These are phyloP conservation scores for Acorus calamus DNA, from an alignment of 106 monocot species.

Conservation along the genomic window DNA sequence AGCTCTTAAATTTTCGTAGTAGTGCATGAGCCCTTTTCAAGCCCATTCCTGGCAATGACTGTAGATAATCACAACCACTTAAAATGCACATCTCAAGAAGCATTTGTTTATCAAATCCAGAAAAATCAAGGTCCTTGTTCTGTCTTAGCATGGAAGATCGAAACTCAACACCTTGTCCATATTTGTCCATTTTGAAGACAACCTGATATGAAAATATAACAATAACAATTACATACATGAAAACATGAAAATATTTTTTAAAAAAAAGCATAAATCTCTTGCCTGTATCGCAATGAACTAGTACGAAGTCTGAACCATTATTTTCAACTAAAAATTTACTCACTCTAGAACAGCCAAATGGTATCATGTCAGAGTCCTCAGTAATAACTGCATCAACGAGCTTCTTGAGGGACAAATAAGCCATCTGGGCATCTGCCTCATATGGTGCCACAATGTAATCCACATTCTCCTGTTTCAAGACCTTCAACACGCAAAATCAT, in stretches of 20 bases:
- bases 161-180: conserved; percentile 85
- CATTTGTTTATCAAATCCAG: conserved; percentile 73
- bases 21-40: conserved; percentile 85
- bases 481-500: conserved; percentile 23
- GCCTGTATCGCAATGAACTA: too few species aligned
- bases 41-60: conserved; percentile 93
- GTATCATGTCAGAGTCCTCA: conserved; percentile 93
- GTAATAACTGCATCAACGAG: conserved; percentile 94
- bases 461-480: conserved; percentile 71
- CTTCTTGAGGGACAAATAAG: conserved; percentile 76
- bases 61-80: conserved; percentile 93
- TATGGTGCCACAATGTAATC: conserved; percentile 97
- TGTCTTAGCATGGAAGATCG: conserved; percentile 41
- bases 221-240: neutral
- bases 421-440: conserved; percentile 98
- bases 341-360: conserved; percentile 95
- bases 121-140: conserved; percentile 72
- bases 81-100: conserved; percentile 96
- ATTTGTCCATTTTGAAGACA: conserved; percentile 98
- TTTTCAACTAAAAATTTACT: conserved; percentile 7
- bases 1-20: conserved; percentile 66
- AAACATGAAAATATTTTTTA: neutral
- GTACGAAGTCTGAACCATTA: neutral
- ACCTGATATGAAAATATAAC: conserved; percentile 39
- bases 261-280: neutral